Evolutionary conservation across 345 rosid species (phyloP).

Genomic region (Eucalyptus victrix): DNA sequence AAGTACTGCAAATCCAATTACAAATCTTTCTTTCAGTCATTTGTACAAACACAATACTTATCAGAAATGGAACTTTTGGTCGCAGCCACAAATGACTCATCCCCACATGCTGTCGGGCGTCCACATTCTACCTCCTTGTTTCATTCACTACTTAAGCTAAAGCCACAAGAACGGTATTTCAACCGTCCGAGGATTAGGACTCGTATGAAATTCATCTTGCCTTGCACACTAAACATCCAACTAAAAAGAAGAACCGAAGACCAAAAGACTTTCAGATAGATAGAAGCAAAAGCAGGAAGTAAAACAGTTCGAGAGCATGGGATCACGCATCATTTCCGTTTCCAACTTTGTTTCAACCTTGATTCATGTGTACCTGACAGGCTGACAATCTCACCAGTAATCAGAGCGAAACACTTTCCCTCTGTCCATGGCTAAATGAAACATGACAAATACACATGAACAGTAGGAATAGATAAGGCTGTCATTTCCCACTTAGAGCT

Average conservation of each 20-base stretch:
- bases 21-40: neutral
- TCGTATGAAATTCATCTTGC: neutral
- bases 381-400: neutral
- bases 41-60: neutral
- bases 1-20: constrained; percentile 50
- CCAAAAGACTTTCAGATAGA: neutral
- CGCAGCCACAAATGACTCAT: neutral
- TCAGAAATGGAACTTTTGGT: neutral
- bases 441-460: neutral
- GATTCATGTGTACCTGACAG: neutral
- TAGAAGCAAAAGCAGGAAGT: neutral
- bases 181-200: neutral
- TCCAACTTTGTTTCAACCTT: neutral
- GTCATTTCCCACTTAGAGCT: neutral
- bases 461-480: neutral
- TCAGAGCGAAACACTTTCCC: neutral
- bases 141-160: neutral
- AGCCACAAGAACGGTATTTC: neutral
- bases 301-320: neutral
- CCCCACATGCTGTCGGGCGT: neutral
- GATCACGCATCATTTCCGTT: neutral
- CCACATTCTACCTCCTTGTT: neutral
- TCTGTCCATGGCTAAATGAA: neutral
- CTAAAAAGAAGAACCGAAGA: neutral
- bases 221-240: neutral